phyloP scores from a whole-genome alignment of 2,329 filamentous ascomycete genomes.

The Exophiala dermatitidis region DNA sequence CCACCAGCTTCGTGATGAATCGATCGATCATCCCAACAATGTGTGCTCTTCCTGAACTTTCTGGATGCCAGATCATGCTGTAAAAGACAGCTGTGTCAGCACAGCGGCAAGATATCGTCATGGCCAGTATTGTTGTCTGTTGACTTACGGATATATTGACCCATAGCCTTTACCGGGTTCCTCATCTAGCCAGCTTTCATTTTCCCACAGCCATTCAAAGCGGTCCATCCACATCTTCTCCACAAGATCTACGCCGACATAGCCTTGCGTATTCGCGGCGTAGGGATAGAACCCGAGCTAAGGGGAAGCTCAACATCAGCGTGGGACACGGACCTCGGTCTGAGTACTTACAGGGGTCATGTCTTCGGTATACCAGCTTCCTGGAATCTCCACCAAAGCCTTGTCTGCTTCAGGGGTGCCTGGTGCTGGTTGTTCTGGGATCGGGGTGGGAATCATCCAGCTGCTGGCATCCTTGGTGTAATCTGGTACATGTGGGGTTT shows the following conservation, averaged over 20 bases:
- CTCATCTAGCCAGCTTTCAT: conserved; percentile 30
- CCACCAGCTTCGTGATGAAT: conserved; percentile 23
- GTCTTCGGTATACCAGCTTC: conserved; percentile 43
- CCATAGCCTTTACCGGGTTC: conserved; percentile 26
- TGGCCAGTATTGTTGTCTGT: background rate
- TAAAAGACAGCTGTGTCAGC: background rate
- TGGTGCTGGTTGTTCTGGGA: conserved; percentile 19
- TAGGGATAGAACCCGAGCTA: conserved; percentile 40
- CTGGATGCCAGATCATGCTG: conserved; percentile 28
- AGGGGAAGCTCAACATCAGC: conserved; percentile 1
- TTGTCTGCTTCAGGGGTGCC: conserved; percentile 25
- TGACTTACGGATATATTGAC: conserved; percentile 23
- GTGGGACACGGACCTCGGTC: background rate
- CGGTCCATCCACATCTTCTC: conserved; percentile 57
- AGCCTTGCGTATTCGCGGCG: conserved; percentile 48
- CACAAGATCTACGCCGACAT: conserved; percentile 50
- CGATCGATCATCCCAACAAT: conserved; percentile 28
- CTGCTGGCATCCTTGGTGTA: conserved; percentile 37
- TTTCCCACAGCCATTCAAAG: conserved; percentile 50
- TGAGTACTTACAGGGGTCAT: conserved; percentile 34
- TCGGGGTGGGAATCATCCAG: conserved; percentile 40
- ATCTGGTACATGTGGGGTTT: conserved; percentile 36
- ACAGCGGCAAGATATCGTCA: background rate
- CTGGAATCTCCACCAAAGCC: conserved; percentile 38
- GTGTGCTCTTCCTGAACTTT: conserved; percentile 25